phyloP scores from a whole-genome alignment of 2,329 filamentous ascomycete genomes.

The Sarocladium strictum region DNA sequence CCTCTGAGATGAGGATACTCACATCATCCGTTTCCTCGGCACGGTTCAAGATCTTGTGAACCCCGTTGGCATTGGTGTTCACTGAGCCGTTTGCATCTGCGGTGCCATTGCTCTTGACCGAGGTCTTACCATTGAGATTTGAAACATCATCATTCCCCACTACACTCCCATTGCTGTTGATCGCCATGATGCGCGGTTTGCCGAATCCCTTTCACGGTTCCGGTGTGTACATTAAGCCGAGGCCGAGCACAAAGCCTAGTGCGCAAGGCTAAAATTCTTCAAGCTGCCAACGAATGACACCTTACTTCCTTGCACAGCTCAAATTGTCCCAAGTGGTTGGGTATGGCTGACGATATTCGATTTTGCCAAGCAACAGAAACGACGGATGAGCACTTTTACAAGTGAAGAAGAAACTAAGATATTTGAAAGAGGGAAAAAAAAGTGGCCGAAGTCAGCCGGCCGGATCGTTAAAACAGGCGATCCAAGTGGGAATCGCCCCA shows the following conservation, averaged over 20 bases:
- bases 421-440: neutral
- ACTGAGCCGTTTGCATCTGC: constrained; percentile 8
- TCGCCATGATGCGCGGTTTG: constrained; percentile 7
- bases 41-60: constrained; percentile 22
- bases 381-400: neutral
- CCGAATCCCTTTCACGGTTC: neutral
- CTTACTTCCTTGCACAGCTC: too few species aligned
- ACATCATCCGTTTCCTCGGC: constrained; percentile 42
- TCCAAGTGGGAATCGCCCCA: neutral
- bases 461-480: neutral
- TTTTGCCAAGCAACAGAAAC: neutral
- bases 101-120: constrained; percentile 9
- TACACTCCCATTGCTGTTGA: constrained; percentile 1
- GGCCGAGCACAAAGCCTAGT: too few species aligned
- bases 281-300: too few species aligned
- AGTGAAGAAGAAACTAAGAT: neutral
- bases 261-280: too few species aligned
- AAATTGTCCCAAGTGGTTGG: too few species aligned
- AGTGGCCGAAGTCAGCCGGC: neutral
- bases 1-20: constrained; percentile 20
- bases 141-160: constrained; percentile 8
- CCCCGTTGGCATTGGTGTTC: constrained; percentile 11
- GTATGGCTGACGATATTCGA: too few species aligned
- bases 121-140: constrained; percentile 10
- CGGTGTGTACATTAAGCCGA: too few species aligned